phyloP scores from a whole-genome alignment of 2,329 filamentous ascomycete genomes.

The Cladosporium phlei region DNA sequence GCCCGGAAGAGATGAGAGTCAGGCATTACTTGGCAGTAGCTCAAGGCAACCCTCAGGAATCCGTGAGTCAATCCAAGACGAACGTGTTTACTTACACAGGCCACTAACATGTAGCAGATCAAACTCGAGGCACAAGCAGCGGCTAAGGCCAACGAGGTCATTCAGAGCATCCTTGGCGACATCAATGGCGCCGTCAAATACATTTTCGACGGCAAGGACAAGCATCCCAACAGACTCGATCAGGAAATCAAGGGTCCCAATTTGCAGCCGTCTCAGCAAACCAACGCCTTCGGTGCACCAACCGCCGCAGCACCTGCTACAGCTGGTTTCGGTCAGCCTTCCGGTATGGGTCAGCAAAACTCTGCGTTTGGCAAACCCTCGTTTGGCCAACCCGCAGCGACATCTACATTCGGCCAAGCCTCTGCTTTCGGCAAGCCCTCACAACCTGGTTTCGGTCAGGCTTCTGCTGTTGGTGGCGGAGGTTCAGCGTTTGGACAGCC shows the following conservation, averaged over 20 bases:
- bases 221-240: conserved; percentile 71
- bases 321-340: conserved; percentile 39
- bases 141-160: conserved; percentile 34
- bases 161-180: conserved; percentile 65
- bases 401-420: conserved; percentile 13
- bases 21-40: conserved; percentile 62
- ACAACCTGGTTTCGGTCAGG: conserved; percentile 14
- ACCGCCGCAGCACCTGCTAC: conserved; percentile 22
- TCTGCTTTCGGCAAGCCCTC: conserved; percentile 30
- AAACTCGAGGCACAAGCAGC: conserved; percentile 5
- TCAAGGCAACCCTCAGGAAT: conserved; percentile 52
- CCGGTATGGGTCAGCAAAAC: conserved; percentile 13
- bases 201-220: conserved; percentile 59
- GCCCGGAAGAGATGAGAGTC: conserved; percentile 78
- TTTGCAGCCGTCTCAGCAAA: conserved; percentile 1
- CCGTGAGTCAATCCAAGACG: conserved; percentile 36
- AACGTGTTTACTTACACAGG: not conserved
- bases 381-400: conserved; percentile 34
- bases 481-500: conserved; percentile 22
- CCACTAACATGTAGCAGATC: not conserved
- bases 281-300: conserved; percentile 7
- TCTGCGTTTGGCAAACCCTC: conserved; percentile 26
- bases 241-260: conserved; percentile 36
- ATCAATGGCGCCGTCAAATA: conserved; percentile 68
- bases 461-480: conserved; percentile 12